phyloP scores from a whole-genome alignment of 352 stramenopile genomes.

The Globisporangium splendens region DNA sequence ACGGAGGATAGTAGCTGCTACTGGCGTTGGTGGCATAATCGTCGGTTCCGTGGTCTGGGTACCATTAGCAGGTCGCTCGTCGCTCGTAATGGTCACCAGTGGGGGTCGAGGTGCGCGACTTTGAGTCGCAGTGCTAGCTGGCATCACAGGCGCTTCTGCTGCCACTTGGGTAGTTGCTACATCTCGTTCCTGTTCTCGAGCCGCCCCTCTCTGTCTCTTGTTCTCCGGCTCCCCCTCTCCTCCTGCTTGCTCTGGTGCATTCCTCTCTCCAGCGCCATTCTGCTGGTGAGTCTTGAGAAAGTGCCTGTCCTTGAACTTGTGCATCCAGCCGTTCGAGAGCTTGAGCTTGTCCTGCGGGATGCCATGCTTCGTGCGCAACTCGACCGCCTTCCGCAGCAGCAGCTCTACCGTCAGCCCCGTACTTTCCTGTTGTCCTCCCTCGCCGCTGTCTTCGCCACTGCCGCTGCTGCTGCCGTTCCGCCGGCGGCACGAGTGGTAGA shows the following conservation, averaged over 20 bases:
- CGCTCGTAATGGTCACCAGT: no score
- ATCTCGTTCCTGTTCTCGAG: not conserved
- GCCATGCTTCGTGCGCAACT: constrained; percentile 29
- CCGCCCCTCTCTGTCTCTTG: not conserved
- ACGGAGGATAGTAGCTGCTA: no score
- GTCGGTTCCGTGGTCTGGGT: no score
- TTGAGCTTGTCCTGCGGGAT: constrained; percentile 33
- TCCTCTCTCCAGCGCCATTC: not conserved
- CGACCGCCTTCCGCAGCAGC: constrained; percentile 23
- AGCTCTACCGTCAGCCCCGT: constrained; percentile 25
- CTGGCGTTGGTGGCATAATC: no score
- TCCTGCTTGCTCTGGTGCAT: not conserved
- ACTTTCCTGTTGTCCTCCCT: constrained; percentile 1
- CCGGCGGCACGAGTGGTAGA: constrained; percentile 18
- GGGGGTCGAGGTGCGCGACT: no score
- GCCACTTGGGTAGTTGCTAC: not conserved
- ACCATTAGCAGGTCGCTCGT: no score
- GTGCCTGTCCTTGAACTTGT: constrained; percentile 44
- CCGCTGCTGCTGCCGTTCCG: not conserved
- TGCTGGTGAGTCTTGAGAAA: not conserved
- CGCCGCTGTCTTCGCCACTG: not conserved
- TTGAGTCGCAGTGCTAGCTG: no score
- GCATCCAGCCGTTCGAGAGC: constrained; percentile 44
- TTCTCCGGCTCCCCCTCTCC: not conserved
- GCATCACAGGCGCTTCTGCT: no score